Evolutionary conservation across 129 eudicot genomes (phyloP).

Genomic region (Helianthus tuberosus): DNA sequence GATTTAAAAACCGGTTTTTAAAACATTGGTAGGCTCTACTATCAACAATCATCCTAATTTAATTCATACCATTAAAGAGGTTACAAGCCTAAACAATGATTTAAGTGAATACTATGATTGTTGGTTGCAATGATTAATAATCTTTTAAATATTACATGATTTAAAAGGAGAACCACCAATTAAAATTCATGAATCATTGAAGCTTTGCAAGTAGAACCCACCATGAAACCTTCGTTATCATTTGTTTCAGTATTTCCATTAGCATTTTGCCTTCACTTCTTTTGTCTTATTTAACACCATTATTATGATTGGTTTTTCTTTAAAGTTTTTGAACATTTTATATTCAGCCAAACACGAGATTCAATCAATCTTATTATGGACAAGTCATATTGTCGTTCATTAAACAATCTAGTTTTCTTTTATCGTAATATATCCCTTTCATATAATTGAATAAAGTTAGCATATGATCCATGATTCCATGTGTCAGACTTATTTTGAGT

Average conservation of each 20-base stretch:
- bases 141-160: not conserved
- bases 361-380: not conserved
- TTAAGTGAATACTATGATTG: slow-evolving; percentile 12
- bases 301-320: slow-evolving; percentile 16
- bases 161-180: slow-evolving; percentile 25
- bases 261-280: slow-evolving; percentile 5
- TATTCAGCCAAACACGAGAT: not conserved
- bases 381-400: not conserved
- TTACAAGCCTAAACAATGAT: not conserved
- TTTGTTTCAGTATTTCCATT: not conserved
- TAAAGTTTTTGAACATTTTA: not conserved
- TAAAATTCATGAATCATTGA: slow-evolving; percentile 15
- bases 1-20: too few relatives aligned
- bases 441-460: too few relatives aligned
- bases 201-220: slow-evolving; percentile 30
- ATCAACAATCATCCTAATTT: not conserved
- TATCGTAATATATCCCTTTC: too few relatives aligned
- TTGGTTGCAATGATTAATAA: slow-evolving; percentile 17
- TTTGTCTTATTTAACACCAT: slow-evolving; percentile 7
- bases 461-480: too few relatives aligned
- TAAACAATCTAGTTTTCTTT: too few relatives aligned
- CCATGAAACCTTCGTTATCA: slow-evolving; percentile 24
- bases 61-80: not conserved
- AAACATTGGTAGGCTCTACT: too few relatives aligned
- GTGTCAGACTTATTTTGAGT: too few relatives aligned